These are phyloP conservation scores for Raddia guianensis DNA, from an alignment of 176 grass and related monocot genomes.

Conservation along the genomic window DNA sequence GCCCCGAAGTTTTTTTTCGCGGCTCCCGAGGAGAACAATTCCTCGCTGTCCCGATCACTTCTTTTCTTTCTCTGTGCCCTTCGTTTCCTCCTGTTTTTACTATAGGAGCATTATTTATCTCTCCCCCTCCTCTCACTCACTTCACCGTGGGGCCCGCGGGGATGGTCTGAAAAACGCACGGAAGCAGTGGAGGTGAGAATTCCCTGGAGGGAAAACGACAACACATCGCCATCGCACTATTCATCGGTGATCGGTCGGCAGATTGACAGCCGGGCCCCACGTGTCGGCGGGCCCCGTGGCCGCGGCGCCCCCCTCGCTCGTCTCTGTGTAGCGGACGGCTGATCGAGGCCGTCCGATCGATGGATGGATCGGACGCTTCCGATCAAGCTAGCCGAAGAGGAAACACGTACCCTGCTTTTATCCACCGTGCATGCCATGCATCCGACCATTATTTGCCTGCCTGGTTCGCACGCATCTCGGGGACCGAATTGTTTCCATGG, in stretches of 20 bases:
- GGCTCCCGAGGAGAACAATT: slow-evolving; percentile 51
- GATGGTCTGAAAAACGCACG: slow-evolving; percentile 22
- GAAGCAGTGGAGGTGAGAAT: slow-evolving; percentile 32
- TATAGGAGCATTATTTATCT: background rate
- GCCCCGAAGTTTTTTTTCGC: slow-evolving; percentile 32
- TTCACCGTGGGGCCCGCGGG: background rate
- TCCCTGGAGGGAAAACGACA: slow-evolving; percentile 40
- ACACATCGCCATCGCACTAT: slow-evolving; percentile 35
- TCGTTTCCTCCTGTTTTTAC: background rate
- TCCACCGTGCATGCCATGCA: no score
- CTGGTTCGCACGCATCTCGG: no score
- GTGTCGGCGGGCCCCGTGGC: background rate
- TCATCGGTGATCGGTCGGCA: slow-evolving; percentile 30
- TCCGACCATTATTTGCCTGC: no score
- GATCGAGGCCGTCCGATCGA: slow-evolving; percentile 23
- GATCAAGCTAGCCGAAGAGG: no score
- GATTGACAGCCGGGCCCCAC: slow-evolving; percentile 22
- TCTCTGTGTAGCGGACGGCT: background rate
- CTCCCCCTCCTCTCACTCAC: background rate
- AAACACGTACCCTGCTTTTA: no score
- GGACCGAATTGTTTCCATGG: no score
- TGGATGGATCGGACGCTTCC: background rate
- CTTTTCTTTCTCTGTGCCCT: background rate
- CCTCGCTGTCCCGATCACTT: slow-evolving; percentile 34
- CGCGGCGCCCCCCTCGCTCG: background rate